Base-by-base conservation (phyloP, 495 filamentous ascomycete genomes). In the Penicillium nucicola region DNA sequence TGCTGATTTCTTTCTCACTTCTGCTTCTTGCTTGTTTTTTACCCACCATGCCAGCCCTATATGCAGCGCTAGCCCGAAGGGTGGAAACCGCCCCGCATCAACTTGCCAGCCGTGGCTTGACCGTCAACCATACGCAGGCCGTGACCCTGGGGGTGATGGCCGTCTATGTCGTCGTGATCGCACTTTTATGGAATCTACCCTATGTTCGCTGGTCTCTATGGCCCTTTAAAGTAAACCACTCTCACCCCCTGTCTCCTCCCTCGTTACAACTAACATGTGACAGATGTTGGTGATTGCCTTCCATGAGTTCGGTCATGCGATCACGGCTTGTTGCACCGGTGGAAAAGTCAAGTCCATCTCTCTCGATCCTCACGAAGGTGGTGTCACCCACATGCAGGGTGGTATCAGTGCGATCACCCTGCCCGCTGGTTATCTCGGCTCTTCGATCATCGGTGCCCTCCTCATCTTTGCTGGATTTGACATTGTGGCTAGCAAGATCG, bases 241-340 rank as follows among this genome's bases (percentile, higher is more conserved):
- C 37, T 41, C 17, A 3, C 11, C 13, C 34, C 50, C 19, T n/a
- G n/a, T n/a, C n/a, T 34, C 17, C 6, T n/a, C 10, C 18, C 20
- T 10, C 17, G 9, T 35, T 9, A 17, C 30, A 53, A 36, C 45
- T 49, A 38, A 38, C 12, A 33, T 23, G 19, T n/a, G 25, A 36
- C 51, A 84, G 84, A 91, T 91, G 87, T 79, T 91, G 30, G 86
- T 90, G 10, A 91, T 91, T 43, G 87, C 87, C 25, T 91, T 90
- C 69, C 87, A 91, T 73, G 87, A 91, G 64, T 91, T 90, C 66
- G 80, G 84, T 25, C 87, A 91, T 70, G 87, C 87, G 37, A 83
- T 86, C 54, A 83, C 84, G 5, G 84, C 86, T 34, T 77, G 81
- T 54, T 81, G 84, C 39, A 91, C 87, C 0, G 87, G 87, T 36